A percentile compares a stretch with the other conserved stretches of the same genome.
These are phyloP conservation scores for Nannochloropsis gaditana DNA, from an alignment of 108 stramenopile species.

Conservation along the genomic window DNA sequence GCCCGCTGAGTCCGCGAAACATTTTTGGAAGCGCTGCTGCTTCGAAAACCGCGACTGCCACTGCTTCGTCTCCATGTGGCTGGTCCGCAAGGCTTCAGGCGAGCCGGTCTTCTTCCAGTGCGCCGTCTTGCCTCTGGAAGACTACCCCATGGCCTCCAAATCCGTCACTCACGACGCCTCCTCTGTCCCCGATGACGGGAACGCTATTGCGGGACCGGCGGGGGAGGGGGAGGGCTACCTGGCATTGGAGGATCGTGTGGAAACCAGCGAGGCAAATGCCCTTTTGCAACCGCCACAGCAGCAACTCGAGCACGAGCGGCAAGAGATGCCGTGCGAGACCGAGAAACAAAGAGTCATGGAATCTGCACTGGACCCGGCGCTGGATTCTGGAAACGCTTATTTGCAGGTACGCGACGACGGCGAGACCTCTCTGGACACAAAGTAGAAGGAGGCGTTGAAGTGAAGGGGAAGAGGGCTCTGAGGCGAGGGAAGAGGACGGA, in stretches of 20 bases:
- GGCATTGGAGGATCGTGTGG: neutral
- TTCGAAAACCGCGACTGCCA: constrained; percentile 5
- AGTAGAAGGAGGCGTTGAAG: too few relatives aligned
- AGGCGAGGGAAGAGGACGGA: too few relatives aligned
- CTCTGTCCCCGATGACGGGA: neutral
- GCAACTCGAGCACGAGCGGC: too few relatives aligned
- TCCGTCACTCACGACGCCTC: neutral
- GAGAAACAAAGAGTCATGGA: too few relatives aligned
- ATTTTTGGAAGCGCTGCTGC: constrained; percentile 20
- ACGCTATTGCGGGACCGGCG: neutral
- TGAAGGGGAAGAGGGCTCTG: too few relatives aligned
- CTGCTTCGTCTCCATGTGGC: constrained; percentile 24
- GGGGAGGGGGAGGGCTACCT: neutral
- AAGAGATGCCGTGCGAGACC: too few relatives aligned
- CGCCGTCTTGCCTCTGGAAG: neutral
- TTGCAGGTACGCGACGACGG: too few relatives aligned
- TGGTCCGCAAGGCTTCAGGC: neutral
- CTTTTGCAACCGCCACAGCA: neutral
- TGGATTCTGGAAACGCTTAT: too few relatives aligned
- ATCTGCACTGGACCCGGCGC: too few relatives aligned
- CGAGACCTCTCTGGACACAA: too few relatives aligned
- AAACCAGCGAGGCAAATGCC: neutral
- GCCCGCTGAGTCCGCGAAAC: neutral
- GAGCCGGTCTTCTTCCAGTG: constrained; percentile 26
- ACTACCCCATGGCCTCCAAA: constrained; percentile 1